phyloP scores from a whole-genome alignment of 2,329 filamentous ascomycete genomes.

The Domatiomyces catenatus region DNA sequence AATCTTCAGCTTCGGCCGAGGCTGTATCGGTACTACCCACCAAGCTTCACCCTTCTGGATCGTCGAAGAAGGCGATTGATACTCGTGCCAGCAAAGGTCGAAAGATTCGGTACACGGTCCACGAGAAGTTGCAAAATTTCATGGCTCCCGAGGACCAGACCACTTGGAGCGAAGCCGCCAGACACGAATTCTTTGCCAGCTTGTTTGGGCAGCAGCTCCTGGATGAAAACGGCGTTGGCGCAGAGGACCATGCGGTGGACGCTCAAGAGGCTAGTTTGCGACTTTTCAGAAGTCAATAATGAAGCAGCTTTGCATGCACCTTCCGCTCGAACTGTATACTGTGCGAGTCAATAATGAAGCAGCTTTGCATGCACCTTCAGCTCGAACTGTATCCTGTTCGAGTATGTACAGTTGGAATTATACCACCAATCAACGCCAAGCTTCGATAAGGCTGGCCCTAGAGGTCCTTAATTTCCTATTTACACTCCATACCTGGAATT shows the following conservation, averaged over 20 bases:
- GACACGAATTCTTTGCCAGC: conserved; percentile 61
- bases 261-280: neutral
- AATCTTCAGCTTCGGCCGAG: conserved; percentile 22
- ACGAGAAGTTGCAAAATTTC: conserved; percentile 95
- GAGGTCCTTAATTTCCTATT: too few relatives aligned
- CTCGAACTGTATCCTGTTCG: too few relatives aligned
- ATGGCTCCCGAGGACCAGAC: conserved; percentile 65
- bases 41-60: conserved; percentile 27
- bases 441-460: too few relatives aligned
- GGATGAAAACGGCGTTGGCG: conserved; percentile 19
- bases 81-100: conserved; percentile 89
- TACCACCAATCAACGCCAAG: too few relatives aligned
- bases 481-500: too few relatives aligned
- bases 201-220: conserved; percentile 46
- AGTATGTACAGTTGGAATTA: too few relatives aligned
- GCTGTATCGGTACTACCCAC: conserved; percentile 30
- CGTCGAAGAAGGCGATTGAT: conserved; percentile 62
- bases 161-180: conserved; percentile 68
- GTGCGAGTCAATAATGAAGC: too few relatives aligned
- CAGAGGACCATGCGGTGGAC: neutral
- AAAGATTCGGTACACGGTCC: conserved; percentile 85
- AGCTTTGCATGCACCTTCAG: too few relatives aligned
- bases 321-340: too few relatives aligned
- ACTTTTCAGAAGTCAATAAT: neutral
- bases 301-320: neutral